Evolutionary conservation across 495 filamentous ascomycete genomes (phyloP).

Genomic region (Aspergillus egyptiacus): DNA sequence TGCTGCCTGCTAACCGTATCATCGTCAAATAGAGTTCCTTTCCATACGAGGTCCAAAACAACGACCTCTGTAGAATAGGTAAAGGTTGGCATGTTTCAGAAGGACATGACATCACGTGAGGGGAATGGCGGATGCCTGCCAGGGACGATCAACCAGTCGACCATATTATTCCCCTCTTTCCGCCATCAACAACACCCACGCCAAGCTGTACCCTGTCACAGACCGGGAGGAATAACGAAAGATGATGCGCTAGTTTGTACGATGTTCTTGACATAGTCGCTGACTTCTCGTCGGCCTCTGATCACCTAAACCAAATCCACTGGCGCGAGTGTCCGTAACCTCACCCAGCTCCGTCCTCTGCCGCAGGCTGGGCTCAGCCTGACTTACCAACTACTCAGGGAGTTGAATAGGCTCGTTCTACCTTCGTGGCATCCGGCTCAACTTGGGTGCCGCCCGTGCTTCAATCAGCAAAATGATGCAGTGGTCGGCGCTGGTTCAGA

Average conservation of each 20-base stretch:
- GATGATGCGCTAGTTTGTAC: constrained; percentile 26
- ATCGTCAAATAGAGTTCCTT: neutral
- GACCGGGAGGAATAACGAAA: constrained; percentile 10
- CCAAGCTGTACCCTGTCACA: constrained; percentile 13
- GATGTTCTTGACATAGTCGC: constrained; percentile 24
- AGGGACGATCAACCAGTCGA: constrained; percentile 1
- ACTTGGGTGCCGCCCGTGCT: neutral
- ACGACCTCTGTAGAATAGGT: no score
- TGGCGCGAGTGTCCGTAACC: constrained; percentile 15
- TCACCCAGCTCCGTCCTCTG: constrained; percentile 24
- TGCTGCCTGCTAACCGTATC: no score
- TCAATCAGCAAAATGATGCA: constrained; percentile 55
- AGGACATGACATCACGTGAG: constrained; percentile 17
- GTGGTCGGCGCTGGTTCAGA: constrained; percentile 84
- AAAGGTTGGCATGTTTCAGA: neutral
- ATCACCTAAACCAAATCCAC: constrained; percentile 20
- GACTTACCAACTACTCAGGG: constrained; percentile 6
- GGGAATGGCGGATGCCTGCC: constrained; percentile 7
- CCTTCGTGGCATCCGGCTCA: neutral
- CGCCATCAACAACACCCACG: constrained; percentile 13
- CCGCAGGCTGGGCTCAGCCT: constrained; percentile 13
- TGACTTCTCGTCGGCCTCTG: constrained; percentile 23
- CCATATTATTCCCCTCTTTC: constrained; percentile 11
- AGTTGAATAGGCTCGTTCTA: neutral
- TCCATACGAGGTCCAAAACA: no score